Base-by-base conservation (phyloP, 257 asterid species). In the Echium plantagineum region DNA sequence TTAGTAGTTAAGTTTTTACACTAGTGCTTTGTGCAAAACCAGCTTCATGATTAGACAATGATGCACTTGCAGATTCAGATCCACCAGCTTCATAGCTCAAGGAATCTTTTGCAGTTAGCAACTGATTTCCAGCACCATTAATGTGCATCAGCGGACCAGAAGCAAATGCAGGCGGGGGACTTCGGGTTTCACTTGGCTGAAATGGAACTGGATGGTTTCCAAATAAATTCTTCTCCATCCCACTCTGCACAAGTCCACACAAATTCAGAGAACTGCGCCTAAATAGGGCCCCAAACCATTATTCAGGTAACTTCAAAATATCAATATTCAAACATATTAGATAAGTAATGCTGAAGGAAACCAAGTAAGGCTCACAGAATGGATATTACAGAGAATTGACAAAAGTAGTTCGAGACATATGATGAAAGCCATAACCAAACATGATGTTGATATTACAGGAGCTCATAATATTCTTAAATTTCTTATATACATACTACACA, bases 131-230 rank as follows among this genome's bases (percentile, higher is more conserved):
- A 42, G 68, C 67, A 55, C 63, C 54, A 24, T 67, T 47, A 64
- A 73, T 61, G 60, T 77, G 78, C 60, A 74, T 55, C 65, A 83
- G 72, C 16, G 98, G 95, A 64, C 82, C 90, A 20, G 96, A 77
- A 61, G 94, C 76, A 83, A 90, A 87, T 54, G 95, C 95, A 66
- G 89, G 95, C 53, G 96, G 94, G n/a, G 96, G 93, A 74, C 75
- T 68, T 68, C 80, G 77, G 55, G 93, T 49, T 58, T 91, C 98
- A 53, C 79, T 52, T 63, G 76, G 85, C 19, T 78, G 77, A 55
- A 80, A 66, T 42, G 86, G 68, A 70, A 88, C 90, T 22, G 94
- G 95, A 78, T 83, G 91, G 71, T 84, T 88, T 30, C 98, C 96
- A 64, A 91, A 85, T 74, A 88, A 69, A 73, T 85, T 91, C 75